Conservation (phyloP, 1,284 basidiomycete genomes). For the Omphalotus olearius region DNA sequence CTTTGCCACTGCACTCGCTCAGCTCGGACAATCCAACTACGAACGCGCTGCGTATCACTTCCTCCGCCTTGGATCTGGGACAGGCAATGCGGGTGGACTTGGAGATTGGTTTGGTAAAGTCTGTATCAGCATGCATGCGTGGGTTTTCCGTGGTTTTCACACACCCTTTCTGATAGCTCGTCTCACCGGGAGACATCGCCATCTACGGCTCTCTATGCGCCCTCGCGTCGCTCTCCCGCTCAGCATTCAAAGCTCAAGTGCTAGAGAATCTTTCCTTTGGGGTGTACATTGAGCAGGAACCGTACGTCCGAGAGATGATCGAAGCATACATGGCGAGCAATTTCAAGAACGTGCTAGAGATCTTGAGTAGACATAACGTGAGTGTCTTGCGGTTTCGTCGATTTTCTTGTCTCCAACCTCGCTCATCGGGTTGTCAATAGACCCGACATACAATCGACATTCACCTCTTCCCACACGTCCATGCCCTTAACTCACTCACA, state of each 20-base stretch:
- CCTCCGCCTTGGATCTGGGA: slow-evolving; percentile 61
- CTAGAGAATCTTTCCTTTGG: slow-evolving; percentile 69
- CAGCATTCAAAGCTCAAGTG: slow-evolving; percentile 63
- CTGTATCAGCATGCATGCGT: slow-evolving; percentile 11
- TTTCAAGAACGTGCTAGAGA: slow-evolving; percentile 75
- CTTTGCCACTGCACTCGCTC: slow-evolving; percentile 69
- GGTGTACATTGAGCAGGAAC: slow-evolving; percentile 80
- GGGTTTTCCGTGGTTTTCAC: not conserved
- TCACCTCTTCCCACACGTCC: slow-evolving; percentile 46
- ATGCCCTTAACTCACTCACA: slow-evolving; percentile 6
- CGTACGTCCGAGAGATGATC: slow-evolving; percentile 78
- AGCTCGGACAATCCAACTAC: slow-evolving; percentile 67
- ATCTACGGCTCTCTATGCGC: slow-evolving; percentile 81
- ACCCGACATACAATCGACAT: slow-evolving; percentile 74
- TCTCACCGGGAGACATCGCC: slow-evolving; percentile 77
- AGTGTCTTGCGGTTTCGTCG: slow-evolving; percentile 21
- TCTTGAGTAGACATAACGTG: slow-evolving; percentile 72
- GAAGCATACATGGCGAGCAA: slow-evolving; percentile 79
- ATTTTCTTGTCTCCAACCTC: not conserved
- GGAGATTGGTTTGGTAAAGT: slow-evolving; percentile 73
- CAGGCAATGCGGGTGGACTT: slow-evolving; percentile 34
- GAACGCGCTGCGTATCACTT: slow-evolving; percentile 74
- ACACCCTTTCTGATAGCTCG: slow-evolving; percentile 40
- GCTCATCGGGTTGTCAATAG: slow-evolving; percentile 29
- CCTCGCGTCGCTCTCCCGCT: slow-evolving; percentile 69